Evolutionary conservation across 371 early-diverging fungal genomes (phyloP).

Genomic region (Capillidium heterosporum): DNA sequence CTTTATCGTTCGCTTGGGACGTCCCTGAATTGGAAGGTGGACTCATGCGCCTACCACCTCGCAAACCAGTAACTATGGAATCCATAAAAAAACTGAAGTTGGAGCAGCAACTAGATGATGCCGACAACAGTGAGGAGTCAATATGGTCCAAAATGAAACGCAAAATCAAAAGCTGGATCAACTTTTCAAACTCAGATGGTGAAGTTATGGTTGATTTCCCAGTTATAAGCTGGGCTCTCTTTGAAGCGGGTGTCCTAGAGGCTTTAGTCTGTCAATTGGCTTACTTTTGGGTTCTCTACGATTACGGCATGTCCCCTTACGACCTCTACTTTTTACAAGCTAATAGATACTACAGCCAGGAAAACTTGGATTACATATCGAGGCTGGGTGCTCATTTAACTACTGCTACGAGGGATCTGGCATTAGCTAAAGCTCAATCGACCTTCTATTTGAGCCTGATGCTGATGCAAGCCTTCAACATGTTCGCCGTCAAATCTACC

Average conservation of each 20-base stretch:
- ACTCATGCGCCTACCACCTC: constrained; percentile 75
- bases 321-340: neutral
- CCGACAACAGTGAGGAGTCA: constrained; percentile 25
- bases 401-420: constrained; percentile 15
- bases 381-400: constrained; percentile 20
- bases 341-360: constrained; percentile 22
- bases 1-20: constrained; percentile 85
- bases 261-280: constrained; percentile 46
- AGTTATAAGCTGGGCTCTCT: constrained; percentile 64
- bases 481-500: constrained; percentile 72
- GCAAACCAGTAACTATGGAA: constrained; percentile 64
- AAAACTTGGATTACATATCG: neutral
- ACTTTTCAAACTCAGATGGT: constrained; percentile 26
- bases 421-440: constrained; percentile 50
- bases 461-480: constrained; percentile 77
- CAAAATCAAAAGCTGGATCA: constrained; percentile 15
- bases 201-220: constrained; percentile 73
- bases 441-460: constrained; percentile 60
- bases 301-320: constrained; percentile 18
- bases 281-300: constrained; percentile 53
- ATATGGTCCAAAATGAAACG: constrained; percentile 13
- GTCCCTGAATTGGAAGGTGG: constrained; percentile 52
- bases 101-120: constrained; percentile 26
- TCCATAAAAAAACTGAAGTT: constrained; percentile 19
- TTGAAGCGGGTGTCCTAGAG: constrained; percentile 71